phyloP scores from a whole-genome alignment of 805 yeast genomes.

The Naumovozyma dairenensis region DNA sequence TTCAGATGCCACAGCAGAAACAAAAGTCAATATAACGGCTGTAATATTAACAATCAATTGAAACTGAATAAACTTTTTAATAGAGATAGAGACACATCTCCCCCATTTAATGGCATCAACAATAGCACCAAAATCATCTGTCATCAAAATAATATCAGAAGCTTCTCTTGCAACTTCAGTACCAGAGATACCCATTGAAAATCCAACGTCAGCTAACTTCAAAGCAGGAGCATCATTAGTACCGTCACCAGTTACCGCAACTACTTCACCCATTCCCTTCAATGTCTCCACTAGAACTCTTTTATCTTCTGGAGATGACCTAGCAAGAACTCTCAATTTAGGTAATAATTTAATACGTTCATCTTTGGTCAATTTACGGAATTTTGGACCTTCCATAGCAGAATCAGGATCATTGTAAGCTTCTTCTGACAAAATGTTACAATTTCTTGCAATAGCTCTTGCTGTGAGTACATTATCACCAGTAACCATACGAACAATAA shows the following conservation, averaged over 20 bases:
- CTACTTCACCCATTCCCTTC: constrained; percentile 77
- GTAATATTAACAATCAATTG: constrained; percentile 94
- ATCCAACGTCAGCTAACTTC: constrained; percentile 94
- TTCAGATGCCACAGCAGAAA: constrained; percentile 78
- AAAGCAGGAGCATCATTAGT: constrained; percentile 98
- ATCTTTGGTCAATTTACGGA: constrained; percentile 52
- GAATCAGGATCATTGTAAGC: constrained; percentile 43
- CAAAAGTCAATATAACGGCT: constrained; percentile 90
- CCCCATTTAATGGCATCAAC: constrained; percentile 99
- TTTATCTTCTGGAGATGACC: constrained; percentile 95
- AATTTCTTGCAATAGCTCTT: constrained; percentile 75
- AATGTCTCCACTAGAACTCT: constrained; percentile 74
- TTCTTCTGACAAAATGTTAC: constrained; percentile 55
- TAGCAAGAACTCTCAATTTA: constrained; percentile 70
- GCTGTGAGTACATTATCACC: constrained; percentile 94
- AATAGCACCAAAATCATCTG: constrained; percentile 88
- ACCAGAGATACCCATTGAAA: constrained; percentile 97
- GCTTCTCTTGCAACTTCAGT: constrained; percentile 99
- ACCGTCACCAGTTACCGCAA: constrained; percentile 99
- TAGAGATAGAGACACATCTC: constrained; percentile 88
- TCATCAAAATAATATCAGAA: constrained; percentile 83
- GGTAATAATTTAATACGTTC: constrained; percentile 61
- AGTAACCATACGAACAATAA: constrained; percentile 93
- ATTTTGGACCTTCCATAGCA: constrained; percentile 89
- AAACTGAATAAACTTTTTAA: constrained; percentile 91